Conservation (phyloP, 2,329 filamentous ascomycete genomes). For the Phialophora tarda region DNA sequence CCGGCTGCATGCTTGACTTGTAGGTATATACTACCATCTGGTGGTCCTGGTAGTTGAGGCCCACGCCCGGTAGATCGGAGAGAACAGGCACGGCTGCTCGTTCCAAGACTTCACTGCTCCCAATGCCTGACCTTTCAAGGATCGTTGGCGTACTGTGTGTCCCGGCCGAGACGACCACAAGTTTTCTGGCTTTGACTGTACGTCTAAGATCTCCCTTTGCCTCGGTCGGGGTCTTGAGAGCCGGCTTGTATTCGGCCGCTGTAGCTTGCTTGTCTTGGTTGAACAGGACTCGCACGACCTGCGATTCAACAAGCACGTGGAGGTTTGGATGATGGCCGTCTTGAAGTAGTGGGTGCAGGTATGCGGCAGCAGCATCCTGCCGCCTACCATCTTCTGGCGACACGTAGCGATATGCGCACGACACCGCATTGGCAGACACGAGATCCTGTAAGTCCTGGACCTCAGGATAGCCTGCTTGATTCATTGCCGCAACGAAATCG, state of each 20-base stretch:
- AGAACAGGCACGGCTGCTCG: conserved; percentile 51
- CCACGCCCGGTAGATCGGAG: conserved; percentile 53
- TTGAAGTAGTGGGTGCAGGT: not conserved
- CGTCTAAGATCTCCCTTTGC: conserved; percentile 46
- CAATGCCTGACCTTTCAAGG: conserved; percentile 66
- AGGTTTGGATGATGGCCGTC: not conserved
- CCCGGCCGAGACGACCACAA: conserved; percentile 66
- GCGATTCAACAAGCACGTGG: not conserved
- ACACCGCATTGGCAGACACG: not conserved
- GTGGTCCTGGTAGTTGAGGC: conserved; percentile 60
- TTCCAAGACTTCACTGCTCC: conserved; percentile 51
- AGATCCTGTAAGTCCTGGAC: conserved; percentile 61
- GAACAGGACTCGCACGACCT: not conserved
- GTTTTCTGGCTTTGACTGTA: conserved; percentile 43
- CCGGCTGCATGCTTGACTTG: conserved; percentile 50
- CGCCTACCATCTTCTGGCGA: not conserved
- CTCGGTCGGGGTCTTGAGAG: not conserved
- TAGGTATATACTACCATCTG: conserved; percentile 62
- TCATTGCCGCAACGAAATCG: conserved; percentile 58
- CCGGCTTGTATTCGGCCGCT: conserved; percentile 60
- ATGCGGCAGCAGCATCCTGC: not conserved
- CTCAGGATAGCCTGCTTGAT: conserved; percentile 57
- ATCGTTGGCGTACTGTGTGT: conserved; percentile 62
- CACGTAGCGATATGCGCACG: not conserved
- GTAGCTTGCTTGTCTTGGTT: conserved; percentile 54